phyloP scores from a whole-genome alignment of 2,329 filamentous ascomycete genomes.

The Massarina eburnea region DNA sequence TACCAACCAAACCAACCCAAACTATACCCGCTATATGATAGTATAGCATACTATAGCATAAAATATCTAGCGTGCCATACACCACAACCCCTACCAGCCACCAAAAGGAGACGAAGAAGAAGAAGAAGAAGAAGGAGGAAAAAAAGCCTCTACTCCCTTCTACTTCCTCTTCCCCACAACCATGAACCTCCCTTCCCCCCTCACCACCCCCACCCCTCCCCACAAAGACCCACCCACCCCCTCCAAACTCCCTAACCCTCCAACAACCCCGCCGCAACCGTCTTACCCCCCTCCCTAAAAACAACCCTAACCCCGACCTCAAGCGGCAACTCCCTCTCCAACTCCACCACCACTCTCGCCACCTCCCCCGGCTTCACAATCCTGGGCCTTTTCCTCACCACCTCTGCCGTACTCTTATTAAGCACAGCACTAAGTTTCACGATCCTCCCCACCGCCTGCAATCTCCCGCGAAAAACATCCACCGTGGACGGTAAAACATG shows the following conservation, averaged over 20 bases:
- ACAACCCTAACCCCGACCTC: slow-evolving; percentile 81
- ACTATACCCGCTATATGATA: no score
- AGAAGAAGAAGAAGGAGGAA: no score
- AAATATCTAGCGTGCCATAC: no score
- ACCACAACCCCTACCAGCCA: no score
- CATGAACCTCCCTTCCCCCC: background rate
- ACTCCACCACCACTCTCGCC: slow-evolving; percentile 73
- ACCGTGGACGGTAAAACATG: slow-evolving; percentile 85
- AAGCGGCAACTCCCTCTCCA: slow-evolving; percentile 73
- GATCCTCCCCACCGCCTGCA: slow-evolving; percentile 78
- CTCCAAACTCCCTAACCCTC: slow-evolving; percentile 81
- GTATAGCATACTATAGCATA: no score
- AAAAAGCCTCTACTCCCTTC: no score
- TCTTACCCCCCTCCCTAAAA: slow-evolving; percentile 76
- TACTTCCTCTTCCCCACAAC: no score
- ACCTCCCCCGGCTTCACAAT: slow-evolving; percentile 79
- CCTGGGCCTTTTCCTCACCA: slow-evolving; percentile 79
- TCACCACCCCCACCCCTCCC: slow-evolving; percentile 76
- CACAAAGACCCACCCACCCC: slow-evolving; percentile 79
- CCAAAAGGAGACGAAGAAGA: no score
- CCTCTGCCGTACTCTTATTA: slow-evolving; percentile 74
- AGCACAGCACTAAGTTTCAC: slow-evolving; percentile 70
- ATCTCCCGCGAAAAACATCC: slow-evolving; percentile 82
- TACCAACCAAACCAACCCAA: no score
- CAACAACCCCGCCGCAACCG: slow-evolving; percentile 82